A percentile compares a stretch with the other conserved stretches of the same genome.
These are phyloP conservation scores for Ogataea kodamae DNA, from an alignment of 805 yeast species.

Conservation along the genomic window DNA sequence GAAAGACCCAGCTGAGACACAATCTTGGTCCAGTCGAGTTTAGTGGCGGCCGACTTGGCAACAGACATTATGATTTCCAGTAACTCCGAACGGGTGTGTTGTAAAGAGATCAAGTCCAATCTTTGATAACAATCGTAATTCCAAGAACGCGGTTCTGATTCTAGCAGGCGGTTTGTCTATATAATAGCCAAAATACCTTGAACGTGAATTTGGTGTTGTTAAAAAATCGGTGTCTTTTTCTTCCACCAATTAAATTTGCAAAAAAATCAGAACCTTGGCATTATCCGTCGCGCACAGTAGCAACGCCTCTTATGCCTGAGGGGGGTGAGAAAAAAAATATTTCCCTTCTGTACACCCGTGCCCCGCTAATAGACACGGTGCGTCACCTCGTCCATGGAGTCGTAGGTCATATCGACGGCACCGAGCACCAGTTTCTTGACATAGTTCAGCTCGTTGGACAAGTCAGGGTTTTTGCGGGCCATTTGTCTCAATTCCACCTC, in stretches of 20 bases:
- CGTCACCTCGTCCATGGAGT: slow-evolving; percentile 25
- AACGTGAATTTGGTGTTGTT: slow-evolving; percentile 5
- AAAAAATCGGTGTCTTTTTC: slow-evolving; percentile 11
- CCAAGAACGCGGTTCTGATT: slow-evolving; percentile 1
- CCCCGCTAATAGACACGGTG: slow-evolving; percentile 16
- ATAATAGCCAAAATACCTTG: slow-evolving; percentile 7
- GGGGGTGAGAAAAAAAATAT: background rate
- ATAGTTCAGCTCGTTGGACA: slow-evolving; percentile 26
- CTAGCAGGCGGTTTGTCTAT: slow-evolving; percentile 5
- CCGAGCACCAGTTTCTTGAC: slow-evolving; percentile 25
- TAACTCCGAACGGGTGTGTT: slow-evolving; percentile 8
- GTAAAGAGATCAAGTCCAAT: background rate
- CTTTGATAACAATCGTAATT: slow-evolving; percentile 1
- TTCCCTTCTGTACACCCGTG: slow-evolving; percentile 2
- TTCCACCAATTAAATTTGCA: slow-evolving; percentile 13
- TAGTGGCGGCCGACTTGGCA: slow-evolving; percentile 65
- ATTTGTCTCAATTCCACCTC: slow-evolving; percentile 24
- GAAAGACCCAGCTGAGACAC: slow-evolving; percentile 84
- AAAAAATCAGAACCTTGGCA: slow-evolving; percentile 8
- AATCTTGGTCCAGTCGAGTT: slow-evolving; percentile 94
- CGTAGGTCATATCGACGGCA: slow-evolving; percentile 25
- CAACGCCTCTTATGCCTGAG: slow-evolving; percentile 1
- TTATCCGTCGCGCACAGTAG: slow-evolving; percentile 3
- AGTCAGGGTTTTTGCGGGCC: slow-evolving; percentile 19
- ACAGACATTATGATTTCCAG: slow-evolving; percentile 20